These are phyloP conservation scores for Populus simonii DNA, from an alignment of 345 rosid genomes.

Conservation along the genomic window DNA sequence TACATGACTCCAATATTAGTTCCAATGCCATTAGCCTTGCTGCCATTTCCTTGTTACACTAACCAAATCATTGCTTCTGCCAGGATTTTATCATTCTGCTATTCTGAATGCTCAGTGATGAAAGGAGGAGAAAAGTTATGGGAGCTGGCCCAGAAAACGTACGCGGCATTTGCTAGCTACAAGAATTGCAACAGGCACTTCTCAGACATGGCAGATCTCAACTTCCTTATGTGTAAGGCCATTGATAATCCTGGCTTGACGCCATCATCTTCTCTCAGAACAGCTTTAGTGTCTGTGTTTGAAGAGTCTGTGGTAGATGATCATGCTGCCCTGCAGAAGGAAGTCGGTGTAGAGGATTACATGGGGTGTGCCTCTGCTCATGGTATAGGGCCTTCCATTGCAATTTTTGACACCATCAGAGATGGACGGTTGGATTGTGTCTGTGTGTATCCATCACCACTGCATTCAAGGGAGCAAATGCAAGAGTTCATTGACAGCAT, in stretches of 20 bases:
- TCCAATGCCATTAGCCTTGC: too few species aligned
- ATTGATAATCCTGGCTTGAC: constrained; percentile 74
- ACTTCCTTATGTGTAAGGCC: constrained; percentile 77
- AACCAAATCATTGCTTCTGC: not conserved
- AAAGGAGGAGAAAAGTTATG: constrained; percentile 49
- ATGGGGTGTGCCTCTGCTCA: constrained; percentile 65
- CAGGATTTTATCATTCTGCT: constrained; percentile 81
- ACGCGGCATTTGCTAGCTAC: constrained; percentile 42
- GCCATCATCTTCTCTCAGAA: constrained; percentile 58
- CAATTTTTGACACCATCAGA: constrained; percentile 57
- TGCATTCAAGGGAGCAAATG: constrained; percentile 84
- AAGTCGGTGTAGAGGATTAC: constrained; percentile 53
- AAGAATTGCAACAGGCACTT: constrained; percentile 68
- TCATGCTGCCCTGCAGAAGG: constrained; percentile 15
- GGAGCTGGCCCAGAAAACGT: constrained; percentile 60
- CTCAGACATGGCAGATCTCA: constrained; percentile 72
- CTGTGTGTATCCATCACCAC: constrained; percentile 66
- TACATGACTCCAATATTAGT: too few species aligned
- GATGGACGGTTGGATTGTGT: constrained; percentile 60
- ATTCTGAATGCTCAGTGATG: constrained; percentile 66
- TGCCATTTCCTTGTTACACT: too few species aligned
- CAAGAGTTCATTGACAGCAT: constrained; percentile 41
- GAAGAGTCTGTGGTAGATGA: constrained; percentile 57
- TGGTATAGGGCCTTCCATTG: constrained; percentile 67
- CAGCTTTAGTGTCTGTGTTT: constrained; percentile 62